These are phyloP conservation scores for Schoenoplectus triqueter DNA, from an alignment of 202 grass and related monocot species.

Conservation along the genomic window DNA sequence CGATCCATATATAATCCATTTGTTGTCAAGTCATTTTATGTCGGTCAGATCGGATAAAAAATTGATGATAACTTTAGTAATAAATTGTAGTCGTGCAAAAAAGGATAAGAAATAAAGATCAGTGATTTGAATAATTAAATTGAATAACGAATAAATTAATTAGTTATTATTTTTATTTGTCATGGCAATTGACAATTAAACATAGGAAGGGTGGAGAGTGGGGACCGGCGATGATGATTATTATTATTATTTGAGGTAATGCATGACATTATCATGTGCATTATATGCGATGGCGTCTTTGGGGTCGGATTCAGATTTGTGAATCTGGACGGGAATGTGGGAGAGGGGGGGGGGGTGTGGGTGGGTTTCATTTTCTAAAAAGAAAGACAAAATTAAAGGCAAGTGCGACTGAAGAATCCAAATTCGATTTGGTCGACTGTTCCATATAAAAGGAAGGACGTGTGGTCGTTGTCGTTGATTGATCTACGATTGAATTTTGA, in stretches of 20 bases:
- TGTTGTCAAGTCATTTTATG: no score
- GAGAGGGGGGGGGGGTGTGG: not conserved
- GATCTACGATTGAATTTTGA: not conserved
- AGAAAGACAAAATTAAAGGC: not conserved
- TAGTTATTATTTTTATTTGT: not conserved
- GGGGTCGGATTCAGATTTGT: not conserved
- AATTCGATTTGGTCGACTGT: not conserved
- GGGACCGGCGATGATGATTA: no score
- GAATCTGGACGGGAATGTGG: slow-evolving; percentile 30
- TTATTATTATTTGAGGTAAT: no score
- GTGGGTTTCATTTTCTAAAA: not conserved
- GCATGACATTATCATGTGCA: no score
- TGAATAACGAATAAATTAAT: not conserved
- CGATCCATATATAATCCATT: no score
- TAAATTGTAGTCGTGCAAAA: no score
- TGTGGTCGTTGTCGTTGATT: not conserved
- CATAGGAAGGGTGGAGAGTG: not conserved
- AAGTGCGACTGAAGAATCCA: not conserved
- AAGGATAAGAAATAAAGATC: no score
- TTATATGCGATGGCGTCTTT: not conserved
- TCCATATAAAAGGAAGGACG: not conserved
- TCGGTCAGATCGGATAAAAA: no score
- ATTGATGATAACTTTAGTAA: no score
- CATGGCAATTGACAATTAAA: not conserved
- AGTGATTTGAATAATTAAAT: no score